Evolutionary conservation across 345 rosid species (phyloP).

Genomic region (Salix brachista): DNA sequence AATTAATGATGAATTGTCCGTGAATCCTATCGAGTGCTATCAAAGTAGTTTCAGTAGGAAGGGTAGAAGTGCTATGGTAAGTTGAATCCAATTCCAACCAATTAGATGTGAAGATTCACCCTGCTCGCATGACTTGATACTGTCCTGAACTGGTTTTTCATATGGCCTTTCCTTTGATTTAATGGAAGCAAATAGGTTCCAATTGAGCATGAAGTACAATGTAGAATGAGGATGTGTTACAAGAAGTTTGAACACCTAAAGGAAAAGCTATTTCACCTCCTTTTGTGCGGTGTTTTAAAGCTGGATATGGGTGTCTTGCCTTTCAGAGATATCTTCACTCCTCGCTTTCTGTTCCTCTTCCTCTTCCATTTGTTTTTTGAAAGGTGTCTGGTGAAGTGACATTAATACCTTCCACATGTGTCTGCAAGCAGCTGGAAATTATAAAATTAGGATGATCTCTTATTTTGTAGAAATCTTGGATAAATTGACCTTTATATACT

Average conservation of each 20-base stretch:
- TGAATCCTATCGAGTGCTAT: not conserved
- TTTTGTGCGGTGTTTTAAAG: not conserved
- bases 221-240: not conserved
- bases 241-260: not conserved
- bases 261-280: not conserved
- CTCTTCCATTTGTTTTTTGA: not conserved
- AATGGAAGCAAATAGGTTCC: not conserved
- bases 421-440: not conserved
- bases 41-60: not conserved
- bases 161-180: not conserved
- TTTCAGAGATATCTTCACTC: not conserved
- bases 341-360: not conserved
- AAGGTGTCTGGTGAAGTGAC: not conserved
- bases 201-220: not conserved
- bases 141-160: not conserved
- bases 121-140: not conserved
- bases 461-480: slow-evolving; percentile 3
- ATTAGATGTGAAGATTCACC: not conserved
- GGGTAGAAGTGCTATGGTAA: not conserved
- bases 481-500: not conserved
- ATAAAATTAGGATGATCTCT: not conserved
- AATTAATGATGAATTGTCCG: not conserved
- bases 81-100: not conserved
- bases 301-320: not conserved
- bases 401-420: not conserved